Base-by-base conservation (phyloP, 2,329 filamentous ascomycete genomes). In the Sarocladium kiliense region DNA sequence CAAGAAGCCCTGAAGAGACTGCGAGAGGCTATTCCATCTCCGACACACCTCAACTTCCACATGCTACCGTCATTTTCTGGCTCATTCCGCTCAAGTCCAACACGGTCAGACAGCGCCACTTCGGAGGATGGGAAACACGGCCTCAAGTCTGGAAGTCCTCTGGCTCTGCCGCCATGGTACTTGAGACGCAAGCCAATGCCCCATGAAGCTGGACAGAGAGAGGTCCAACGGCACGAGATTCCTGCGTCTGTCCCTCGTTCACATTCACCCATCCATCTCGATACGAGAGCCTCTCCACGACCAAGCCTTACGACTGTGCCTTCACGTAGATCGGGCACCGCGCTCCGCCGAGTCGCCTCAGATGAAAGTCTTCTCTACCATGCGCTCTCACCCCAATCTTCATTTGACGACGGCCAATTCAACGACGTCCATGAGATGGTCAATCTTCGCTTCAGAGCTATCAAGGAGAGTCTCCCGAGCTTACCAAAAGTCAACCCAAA, bases 371-470 rank as follows among this genome's bases (percentile, higher is more conserved):
- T 95, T 58, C 77, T 94, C 16, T 87, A 88, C 62, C 84, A 89
- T 61, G 85, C 83, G 3, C 74, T 91, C 2, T 96, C 92, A 0
- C 79, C 85, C 25, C 85, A 88, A 1, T 94, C 91, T 0, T 95
- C 91, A 0, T 78, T 95, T 1, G 90, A 97, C 65, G 89, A 93
- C 63, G 83, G 84, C 37, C 81, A 86, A 44, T 97, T 94, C 68
- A 82, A 88, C 51, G 78, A 94, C 68, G 84, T 96, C 12, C 83
- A 86, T 42, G 88, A 90, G 58, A 89, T 94, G 74, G 87, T 93
- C 61, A 97, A 97, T 64, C 91, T 88, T 62, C 82, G 93, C 41
- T 79, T 94, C 65, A 96, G 96, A 72, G 93, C 93, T 3, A 89
- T 97, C 67, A 88, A 86, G 65, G 92, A 97, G 67, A 95, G 88